Evolutionary conservation across 306 rosid species (phyloP), one percentile per base, ranked within the genome.

Genomic region (Vigna reflexopilosa): DNA sequence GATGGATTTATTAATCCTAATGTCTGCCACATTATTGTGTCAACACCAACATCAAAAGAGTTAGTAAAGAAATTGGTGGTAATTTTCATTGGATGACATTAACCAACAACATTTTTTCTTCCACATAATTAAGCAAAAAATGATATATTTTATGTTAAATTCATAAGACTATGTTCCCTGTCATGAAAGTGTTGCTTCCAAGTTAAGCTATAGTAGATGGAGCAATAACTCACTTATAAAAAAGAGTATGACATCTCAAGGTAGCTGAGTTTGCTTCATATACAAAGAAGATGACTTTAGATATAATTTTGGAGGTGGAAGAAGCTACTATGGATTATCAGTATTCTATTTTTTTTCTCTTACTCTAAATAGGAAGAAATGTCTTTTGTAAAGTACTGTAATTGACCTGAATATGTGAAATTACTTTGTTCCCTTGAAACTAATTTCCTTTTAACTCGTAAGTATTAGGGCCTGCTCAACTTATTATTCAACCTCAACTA

Each of bases 51-150:
- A 12, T 90, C 97, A 7, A 88, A 63, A 88, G 99, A 93, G 80
- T 86, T 95, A 38, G 91, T 95, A 86, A 93, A 88, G 98, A 90
- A 95, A 82, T 67, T 95, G 85, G 99, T 93, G 99, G 99, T 95
- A 77, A 51, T 72, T 65, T 54, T 47, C 75, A 66, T 45, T n/a
- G 42, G 28, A 63, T 54, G 58, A 47, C 36, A 30, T 73, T 19
- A 48, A 54, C 22, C 16, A 26, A 51, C 22, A 26, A 7, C 59
- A 19, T 54, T 22, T 76, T 70, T 42, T 70, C 47, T 61, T 59
- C 38, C 9, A 24, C 38, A 42, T 24, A 77, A 45, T 52, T 70
- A 45, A 40, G 36, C 64, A 47, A 4, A 22, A 62, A 66, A 63
- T 67, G 38, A 67, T 63, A 36, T 38, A 9, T 24, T 14, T 47